Base-by-base conservation (phyloP, 768 basidiomycete species). In the Termitomyces sp. region DNA sequence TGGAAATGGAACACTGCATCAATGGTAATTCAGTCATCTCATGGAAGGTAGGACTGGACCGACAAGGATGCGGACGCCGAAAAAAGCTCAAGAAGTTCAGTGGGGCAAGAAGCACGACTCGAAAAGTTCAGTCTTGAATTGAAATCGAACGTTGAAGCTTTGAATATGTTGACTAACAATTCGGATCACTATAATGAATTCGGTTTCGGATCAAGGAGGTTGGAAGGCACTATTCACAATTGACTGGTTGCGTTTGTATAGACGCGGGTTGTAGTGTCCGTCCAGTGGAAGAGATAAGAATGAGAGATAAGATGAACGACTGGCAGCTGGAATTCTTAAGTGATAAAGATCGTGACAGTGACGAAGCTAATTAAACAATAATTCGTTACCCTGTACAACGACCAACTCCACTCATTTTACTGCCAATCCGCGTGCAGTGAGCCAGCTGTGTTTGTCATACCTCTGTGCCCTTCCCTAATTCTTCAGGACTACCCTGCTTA, bases 401-500 rank as follows among this genome's bases (percentile, higher is more conserved):
- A 42, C 40, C 22, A 48, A 22, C 53, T 59, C 53, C 56, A 57
- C 62, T 46, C 48, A 35, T 57, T 50, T 24, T 20, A 9, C 40
- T 42, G 40, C 35, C 57, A 42, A 49, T 45, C 8, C 22, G 30
- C 36, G 38, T 44, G 28, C 42, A 22, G 38, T 18, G 12, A n/a
- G 36, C 46, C 7, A 43, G 52, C 12, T 42, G 55, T 46, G 50
- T 22, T 56, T 16, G 28, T 18, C 20, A n/a, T 26, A n/a, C 55
- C 36, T 50, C 51, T 10, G 24, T 7, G 22, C 22, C 28, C n/a
- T 30, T 46, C 32, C 35, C 36, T 22, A 56, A 51, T 42, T 45
- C 46, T 20, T 54, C 9, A 58, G 45, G 58, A 38, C 58, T 30
- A 48, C 54, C 52, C 58, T 35, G 44, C 57, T 61, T 60, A 61